These are phyloP conservation scores for Leccinum broughii DNA, from an alignment of 768 basidiomycete genomes.

Conservation along the genomic window DNA sequence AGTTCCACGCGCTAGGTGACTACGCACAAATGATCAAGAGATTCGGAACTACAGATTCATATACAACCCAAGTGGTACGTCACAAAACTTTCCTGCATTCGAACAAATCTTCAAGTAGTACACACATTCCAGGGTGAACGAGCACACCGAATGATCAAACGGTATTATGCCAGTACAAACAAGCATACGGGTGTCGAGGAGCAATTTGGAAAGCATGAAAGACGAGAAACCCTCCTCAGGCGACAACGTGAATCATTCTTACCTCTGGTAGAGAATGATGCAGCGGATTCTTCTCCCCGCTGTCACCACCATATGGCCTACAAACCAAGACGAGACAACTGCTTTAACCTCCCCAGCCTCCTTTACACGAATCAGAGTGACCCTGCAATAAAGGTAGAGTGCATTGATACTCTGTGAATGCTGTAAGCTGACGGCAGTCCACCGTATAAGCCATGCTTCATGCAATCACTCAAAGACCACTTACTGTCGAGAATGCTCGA, in stretches of 20 bases:
- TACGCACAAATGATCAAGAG: too few relatives aligned
- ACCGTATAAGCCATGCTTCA: constrained; percentile 12
- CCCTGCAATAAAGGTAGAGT: constrained; percentile 8
- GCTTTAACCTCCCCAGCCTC: not conserved
- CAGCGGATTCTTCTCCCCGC: not conserved
- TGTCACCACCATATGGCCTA: constrained; percentile 1
- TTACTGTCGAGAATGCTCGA: constrained; percentile 16
- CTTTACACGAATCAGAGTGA: not conserved
- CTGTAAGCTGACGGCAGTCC: too few relatives aligned
- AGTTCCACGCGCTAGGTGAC: too few relatives aligned
- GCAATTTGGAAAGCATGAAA: not conserved
- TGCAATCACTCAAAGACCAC: constrained; percentile 21
- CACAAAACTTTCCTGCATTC: too few relatives aligned
- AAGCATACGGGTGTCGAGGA: not conserved
- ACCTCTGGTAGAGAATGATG: not conserved
- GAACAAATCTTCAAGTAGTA: too few relatives aligned
- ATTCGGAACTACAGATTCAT: too few relatives aligned
- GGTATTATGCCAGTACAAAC: not conserved
- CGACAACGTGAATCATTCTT: not conserved
- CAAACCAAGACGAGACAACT: not conserved
- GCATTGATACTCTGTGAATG: too few relatives aligned
- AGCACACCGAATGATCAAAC: not conserved
- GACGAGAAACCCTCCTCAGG: not conserved
- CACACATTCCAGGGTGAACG: not conserved
- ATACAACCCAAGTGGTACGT: too few relatives aligned